Evolutionary conservation across 495 filamentous ascomycete genomes (phyloP).

Genomic region (Talaromyces proteolyticus): DNA sequence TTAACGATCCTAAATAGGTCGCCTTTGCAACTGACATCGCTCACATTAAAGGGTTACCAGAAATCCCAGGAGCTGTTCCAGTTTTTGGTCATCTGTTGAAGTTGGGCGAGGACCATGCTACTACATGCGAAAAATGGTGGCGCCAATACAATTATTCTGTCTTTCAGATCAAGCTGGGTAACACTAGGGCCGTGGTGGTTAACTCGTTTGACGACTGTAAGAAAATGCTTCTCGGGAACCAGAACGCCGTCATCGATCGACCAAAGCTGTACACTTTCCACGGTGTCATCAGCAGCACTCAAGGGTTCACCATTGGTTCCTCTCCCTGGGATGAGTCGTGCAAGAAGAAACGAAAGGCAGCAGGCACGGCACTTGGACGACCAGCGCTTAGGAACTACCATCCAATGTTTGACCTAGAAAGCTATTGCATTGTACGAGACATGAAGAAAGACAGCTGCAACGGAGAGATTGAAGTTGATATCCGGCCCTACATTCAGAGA

Average conservation of each 20-base stretch:
- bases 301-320: conserved; percentile 40
- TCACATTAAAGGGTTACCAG: conserved; percentile 40
- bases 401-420: conserved; percentile 49
- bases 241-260: conserved; percentile 41
- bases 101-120: conserved; percentile 52
- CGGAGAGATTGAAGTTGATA: conserved; percentile 29
- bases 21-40: no score
- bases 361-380: conserved; percentile 36
- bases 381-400: conserved; percentile 40
- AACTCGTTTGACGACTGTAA: conserved; percentile 42
- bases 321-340: conserved; percentile 47
- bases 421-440: conserved; percentile 40
- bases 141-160: conserved; percentile 43
- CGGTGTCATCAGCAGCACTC: conserved; percentile 38
- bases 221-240: conserved; percentile 39
- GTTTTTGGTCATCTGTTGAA: conserved; percentile 47
- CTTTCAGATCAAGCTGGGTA: conserved; percentile 50
- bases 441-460: conserved; percentile 32
- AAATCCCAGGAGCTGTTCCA: conserved; percentile 44
- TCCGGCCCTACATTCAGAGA: conserved; percentile 40
- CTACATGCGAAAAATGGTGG: conserved; percentile 47
- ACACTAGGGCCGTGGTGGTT: conserved; percentile 42
- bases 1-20: no score
- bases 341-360: conserved; percentile 45
- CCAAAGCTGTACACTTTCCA: conserved; percentile 45